A percentile compares a stretch with the other conserved stretches of the same genome.
Conservation (phyloP, 257 asterid species). For the Cinchona pubescens region DNA sequence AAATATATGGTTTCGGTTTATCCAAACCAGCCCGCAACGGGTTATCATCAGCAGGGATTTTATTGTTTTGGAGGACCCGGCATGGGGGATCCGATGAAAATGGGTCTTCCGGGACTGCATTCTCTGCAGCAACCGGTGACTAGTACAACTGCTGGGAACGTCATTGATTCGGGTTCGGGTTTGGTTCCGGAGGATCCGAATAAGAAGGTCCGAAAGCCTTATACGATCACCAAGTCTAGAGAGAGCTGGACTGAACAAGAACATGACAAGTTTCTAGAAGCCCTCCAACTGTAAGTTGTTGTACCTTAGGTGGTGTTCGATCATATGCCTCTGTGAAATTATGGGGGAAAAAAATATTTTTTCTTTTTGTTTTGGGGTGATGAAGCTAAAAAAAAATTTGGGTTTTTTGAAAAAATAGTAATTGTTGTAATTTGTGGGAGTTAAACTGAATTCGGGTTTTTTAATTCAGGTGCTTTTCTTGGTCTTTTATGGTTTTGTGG, state of each 20-base stretch:
- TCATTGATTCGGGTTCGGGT: slow-evolving; percentile 27
- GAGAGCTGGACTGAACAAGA: slow-evolving; percentile 88
- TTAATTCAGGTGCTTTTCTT: neutral
- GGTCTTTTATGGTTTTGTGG: neutral
- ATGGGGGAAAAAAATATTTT: neutral
- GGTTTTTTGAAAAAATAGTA: too few species aligned
- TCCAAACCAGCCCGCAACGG: slow-evolving; percentile 48
- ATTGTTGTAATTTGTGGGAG: too few species aligned
- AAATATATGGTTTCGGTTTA: slow-evolving; percentile 67
- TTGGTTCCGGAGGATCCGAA: slow-evolving; percentile 53
- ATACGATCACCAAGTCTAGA: slow-evolving; percentile 78
- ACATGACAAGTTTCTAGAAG: slow-evolving; percentile 73
- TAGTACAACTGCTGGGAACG: slow-evolving; percentile 3
- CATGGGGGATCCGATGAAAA: slow-evolving; percentile 35
- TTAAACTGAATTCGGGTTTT: too few species aligned
- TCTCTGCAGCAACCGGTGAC: slow-evolving; percentile 23
- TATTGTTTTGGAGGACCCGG: slow-evolving; percentile 23
- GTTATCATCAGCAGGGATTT: slow-evolving; percentile 33
- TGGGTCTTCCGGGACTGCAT: slow-evolving; percentile 41
- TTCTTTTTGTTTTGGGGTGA: neutral
- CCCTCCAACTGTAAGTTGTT: slow-evolving; percentile 45
- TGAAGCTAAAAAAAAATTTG: too few species aligned
- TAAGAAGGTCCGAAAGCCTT: slow-evolving; percentile 75
- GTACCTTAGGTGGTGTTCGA: neutral
- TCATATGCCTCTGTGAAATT: neutral